Evolutionary conservation across 176 grass and related monocot species (phyloP), one percentile per base, ranked within the genome.

Genomic region (Carex parvula): DNA sequence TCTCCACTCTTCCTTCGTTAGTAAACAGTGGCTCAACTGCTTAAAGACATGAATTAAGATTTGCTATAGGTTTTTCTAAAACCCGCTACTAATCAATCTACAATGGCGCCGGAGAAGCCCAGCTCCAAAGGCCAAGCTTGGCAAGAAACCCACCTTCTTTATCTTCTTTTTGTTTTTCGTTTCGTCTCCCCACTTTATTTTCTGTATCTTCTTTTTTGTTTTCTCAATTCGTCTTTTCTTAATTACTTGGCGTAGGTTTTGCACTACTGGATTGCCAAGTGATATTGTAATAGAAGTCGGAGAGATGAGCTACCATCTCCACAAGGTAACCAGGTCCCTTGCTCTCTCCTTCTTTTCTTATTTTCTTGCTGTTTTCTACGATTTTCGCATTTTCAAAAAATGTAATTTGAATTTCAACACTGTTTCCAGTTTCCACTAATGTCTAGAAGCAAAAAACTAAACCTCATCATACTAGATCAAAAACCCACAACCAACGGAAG

Each of bases 251-350:
- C 53, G 17, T 85, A 98, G 95, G 95, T 99, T 99, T 85, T 99
- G 96, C 89, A 99, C 96, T 78, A 99, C 96, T 16, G 97, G 93
- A 11, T 85, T 99, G 71, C 97, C 97, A 74, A 96, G 91, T 84
- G 97, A 99, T 84, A 85, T 99, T 14, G 93, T 99, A 85, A 94
- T 99, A 87, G 93, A 96, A 83, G 86, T 96, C 2, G 97, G 90
- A 61, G 97, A 96, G 86, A 96, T 96, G 96, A 99, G 91, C 69
- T 96, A 96, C 67, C 97, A 99, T 87, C 91, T 99, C 78, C 97
- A 99, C 90, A 99, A 99, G 91, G 97, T 82, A 66, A 69, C 64
- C 73, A 46, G 64, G 81, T 57, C 70, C 42, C 48, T 48, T 60
- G 69, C 24, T 13, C n/a, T 79, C 3, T 15, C 11, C 8, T 60